A percentile compares a stretch with the other conserved stretches of the same genome.
These are phyloP conservation scores for Cercophora scortea DNA, from an alignment of 495 filamentous ascomycete genomes.

Conservation along the genomic window DNA sequence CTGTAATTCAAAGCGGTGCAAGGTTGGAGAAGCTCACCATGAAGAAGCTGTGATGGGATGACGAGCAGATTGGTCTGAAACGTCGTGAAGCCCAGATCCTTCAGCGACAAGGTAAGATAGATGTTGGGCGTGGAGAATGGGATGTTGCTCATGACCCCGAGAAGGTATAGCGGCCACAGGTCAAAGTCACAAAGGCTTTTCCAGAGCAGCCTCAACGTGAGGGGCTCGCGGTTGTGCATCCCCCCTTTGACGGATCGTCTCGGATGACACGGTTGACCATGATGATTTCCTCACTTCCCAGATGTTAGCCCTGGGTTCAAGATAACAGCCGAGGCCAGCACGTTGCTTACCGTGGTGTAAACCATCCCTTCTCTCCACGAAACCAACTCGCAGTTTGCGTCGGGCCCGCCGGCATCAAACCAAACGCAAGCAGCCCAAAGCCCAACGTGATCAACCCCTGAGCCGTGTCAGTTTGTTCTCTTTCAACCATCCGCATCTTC, in stretches of 20 bases:
- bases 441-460: slow-evolving; percentile 39
- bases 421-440: slow-evolving; percentile 41
- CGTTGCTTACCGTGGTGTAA: slow-evolving; percentile 29
- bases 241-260: slow-evolving; percentile 50
- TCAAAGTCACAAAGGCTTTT: slow-evolving; percentile 56
- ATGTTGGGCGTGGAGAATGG: slow-evolving; percentile 42
- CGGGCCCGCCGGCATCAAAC: slow-evolving; percentile 46
- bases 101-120: slow-evolving; percentile 59
- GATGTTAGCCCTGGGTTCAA: slow-evolving; percentile 15
- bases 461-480: not conserved
- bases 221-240: slow-evolving; percentile 53
- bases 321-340: not conserved
- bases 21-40: not conserved
- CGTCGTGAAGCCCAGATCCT: slow-evolving; percentile 54
- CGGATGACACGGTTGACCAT: slow-evolving; percentile 42
- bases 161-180: slow-evolving; percentile 62
- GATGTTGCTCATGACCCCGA: slow-evolving; percentile 52
- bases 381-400: slow-evolving; percentile 44
- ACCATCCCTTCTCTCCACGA: slow-evolving; percentile 38
- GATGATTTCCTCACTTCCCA: slow-evolving; percentile 38
- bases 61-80: slow-evolving; percentile 63
- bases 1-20: slow-evolving; percentile 25
- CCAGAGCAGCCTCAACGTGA: slow-evolving; percentile 51
- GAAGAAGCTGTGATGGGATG: slow-evolving; percentile 49
- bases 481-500: not conserved